Evolutionary conservation across 208 protist genomes (phyloP), one percentile per base, ranked within the genome.

Genomic region (Lotmaria passim): DNA sequence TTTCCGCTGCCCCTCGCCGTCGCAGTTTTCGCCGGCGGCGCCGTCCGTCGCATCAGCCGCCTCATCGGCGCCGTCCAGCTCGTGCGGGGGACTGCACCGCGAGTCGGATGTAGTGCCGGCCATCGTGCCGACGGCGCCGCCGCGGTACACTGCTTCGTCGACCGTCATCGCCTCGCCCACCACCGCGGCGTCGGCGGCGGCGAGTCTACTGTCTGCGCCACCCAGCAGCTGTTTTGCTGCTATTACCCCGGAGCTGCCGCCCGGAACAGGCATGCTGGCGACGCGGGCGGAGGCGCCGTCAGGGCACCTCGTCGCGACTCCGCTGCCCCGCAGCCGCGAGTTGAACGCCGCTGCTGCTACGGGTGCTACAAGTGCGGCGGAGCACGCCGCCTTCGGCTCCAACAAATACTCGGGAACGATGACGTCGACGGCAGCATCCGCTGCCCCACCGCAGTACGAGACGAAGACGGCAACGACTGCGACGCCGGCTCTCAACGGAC

Each of bases 61-160:
- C 41, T 63, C 57, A 41, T n/a, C 43, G 17, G 28, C 57, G 28
- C 57, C 57, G 41, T 51, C 53, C 53, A 59, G 19, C 34, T 44
- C 34, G 51, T 33, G 7, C 10, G 21, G 19, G 2, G 31, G 31
- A 11, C 1, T 17, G 1, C 47, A 30, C 33, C 30, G 38, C 14
- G 50, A 47, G 14, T 7, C 12, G 17, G 68, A 57, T 24, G 55
- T 15, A 11, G 36, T 56, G 58, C 31, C 68, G 19, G 15, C 50
- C 36, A 17, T 52, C 28, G 7, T 38, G 23, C 56, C 56, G 3
- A 19, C 56, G 26, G 33, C 58, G 10, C 53, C 46, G 30, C 52
- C 69, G 34, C 69, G 69, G 15, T 75, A 75, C 44, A 69, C 69
- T 19, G 69, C 69, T 28, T 34, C 46, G 7, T 75, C 61, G 41